A percentile compares a stretch with the other conserved stretches of the same genome.
phyloP scores from a whole-genome alignment of 2,329 filamentous ascomycete species.

The Scolecobasidium constrictum region DNA sequence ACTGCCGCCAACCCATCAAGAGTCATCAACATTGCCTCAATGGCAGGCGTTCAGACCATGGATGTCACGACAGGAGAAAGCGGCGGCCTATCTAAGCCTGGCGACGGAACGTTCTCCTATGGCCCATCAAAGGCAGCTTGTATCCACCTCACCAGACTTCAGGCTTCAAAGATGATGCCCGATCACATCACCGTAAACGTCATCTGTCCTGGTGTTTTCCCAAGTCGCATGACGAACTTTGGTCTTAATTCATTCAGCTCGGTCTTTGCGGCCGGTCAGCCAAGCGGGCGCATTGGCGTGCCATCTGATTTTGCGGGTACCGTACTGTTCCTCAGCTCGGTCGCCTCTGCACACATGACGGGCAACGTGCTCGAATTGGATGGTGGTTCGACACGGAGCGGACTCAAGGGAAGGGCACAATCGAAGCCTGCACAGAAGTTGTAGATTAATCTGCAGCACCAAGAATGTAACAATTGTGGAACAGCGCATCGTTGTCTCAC shows the following conservation, averaged over 20 bases:
- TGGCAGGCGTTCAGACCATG: conserved; percentile 31
- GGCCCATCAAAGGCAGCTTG: conserved; percentile 43
- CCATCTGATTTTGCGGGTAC: conserved; percentile 37
- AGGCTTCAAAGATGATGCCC: conserved; percentile 39
- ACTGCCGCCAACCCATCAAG: conserved; percentile 32
- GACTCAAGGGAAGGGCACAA: conserved; percentile 13
- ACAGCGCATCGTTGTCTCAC: no score
- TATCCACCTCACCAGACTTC: conserved; percentile 41
- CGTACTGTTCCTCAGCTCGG: conserved; percentile 32
- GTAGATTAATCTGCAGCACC: no score
- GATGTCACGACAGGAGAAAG: conserved; percentile 34
- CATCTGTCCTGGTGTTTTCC: conserved; percentile 35
- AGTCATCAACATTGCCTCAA: conserved; percentile 43
- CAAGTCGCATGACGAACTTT: conserved; percentile 44
- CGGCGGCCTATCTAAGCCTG: conserved; percentile 42
- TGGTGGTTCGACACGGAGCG: conserved; percentile 32
- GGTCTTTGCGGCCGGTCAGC: conserved; percentile 33
- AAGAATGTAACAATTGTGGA: no score
- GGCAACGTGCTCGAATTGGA: conserved; percentile 38
- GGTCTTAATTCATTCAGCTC: conserved; percentile 40
- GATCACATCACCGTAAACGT: conserved; percentile 42
- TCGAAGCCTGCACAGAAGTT: no score
- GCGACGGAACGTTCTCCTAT: conserved; percentile 41
- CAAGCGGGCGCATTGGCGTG: conserved; percentile 35
- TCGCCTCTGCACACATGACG: conserved; percentile 33